Percentiles rank a stretch among this genome's conserved stretches.
phyloP scores from a whole-genome alignment of 2,329 filamentous ascomycete genomes.

The Setomelanomma holmii region DNA sequence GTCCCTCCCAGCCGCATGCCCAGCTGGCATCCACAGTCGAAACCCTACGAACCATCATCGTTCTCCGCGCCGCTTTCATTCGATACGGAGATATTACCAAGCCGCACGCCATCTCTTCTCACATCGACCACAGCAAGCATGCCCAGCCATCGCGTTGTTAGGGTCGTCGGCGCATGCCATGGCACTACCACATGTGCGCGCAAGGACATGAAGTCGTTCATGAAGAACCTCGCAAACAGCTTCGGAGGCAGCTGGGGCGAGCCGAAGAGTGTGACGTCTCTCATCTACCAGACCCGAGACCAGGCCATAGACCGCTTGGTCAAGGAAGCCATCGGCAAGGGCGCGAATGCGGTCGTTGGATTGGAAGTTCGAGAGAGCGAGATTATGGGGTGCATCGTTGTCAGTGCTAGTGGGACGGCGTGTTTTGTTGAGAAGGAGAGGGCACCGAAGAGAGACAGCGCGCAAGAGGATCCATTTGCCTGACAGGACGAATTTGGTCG shows the following conservation, averaged over 20 bases:
- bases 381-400: conserved; percentile 41
- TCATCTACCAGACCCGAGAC: conserved; percentile 42
- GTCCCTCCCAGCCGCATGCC: conserved; percentile 33
- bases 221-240: conserved; percentile 34
- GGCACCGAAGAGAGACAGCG: conserved; percentile 27
- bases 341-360: conserved; percentile 43
- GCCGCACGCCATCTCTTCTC: conserved; percentile 36
- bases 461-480: conserved; percentile 25
- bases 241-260: conserved; percentile 36
- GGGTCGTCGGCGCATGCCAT: conserved; percentile 39
- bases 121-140: conserved; percentile 36
- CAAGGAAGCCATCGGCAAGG: conserved; percentile 38
- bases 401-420: conserved; percentile 43
- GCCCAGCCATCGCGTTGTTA: conserved; percentile 35
- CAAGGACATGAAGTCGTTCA: conserved; percentile 44
- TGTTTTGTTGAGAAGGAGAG: conserved; percentile 36
- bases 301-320: conserved; percentile 45
- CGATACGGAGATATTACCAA: conserved; percentile 34
- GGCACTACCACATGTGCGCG: conserved; percentile 41
- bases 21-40: conserved; percentile 34
- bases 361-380: conserved; percentile 42
- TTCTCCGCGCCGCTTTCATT: conserved; percentile 14
- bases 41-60: conserved; percentile 15
- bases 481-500: too few species aligned
- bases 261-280: conserved; percentile 39